These are phyloP conservation scores for Termitomyces sp. DNA, from an alignment of 768 basidiomycete species.

Conservation along the genomic window DNA sequence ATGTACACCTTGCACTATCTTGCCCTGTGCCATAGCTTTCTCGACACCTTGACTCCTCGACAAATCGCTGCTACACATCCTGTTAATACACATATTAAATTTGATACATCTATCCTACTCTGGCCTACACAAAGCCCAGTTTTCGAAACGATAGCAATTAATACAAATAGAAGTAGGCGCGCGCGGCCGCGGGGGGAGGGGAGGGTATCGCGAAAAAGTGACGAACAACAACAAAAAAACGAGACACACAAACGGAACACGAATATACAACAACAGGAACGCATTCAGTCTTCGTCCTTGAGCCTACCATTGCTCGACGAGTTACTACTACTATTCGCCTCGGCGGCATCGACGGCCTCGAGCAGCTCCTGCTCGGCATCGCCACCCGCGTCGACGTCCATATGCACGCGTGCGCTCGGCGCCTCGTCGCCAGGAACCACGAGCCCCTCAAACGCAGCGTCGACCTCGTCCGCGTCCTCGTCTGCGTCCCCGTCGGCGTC, in stretches of 20 bases:
- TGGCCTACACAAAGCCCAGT: background rate
- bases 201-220: background rate
- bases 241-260: background rate
- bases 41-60: too few relatives aligned
- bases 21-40: too few relatives aligned
- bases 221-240: background rate
- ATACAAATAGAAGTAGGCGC: background rate
- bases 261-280: background rate
- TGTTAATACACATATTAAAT: background rate
- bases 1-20: too few relatives aligned
- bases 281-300: conserved; percentile 16
- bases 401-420: background rate
- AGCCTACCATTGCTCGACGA: conserved; percentile 17
- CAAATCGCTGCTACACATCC: too few relatives aligned
- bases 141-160: background rate
- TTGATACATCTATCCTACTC: conserved; percentile 1
- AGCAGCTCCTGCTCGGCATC: conserved; percentile 42
- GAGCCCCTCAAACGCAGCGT: conserved; percentile 18
- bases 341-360: conserved; percentile 47
- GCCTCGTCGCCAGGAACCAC: conserved; percentile 9
- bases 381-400: conserved; percentile 14
- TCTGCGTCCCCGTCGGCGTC: conserved; percentile 27
- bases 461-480: conserved; percentile 31
- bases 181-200: background rate
- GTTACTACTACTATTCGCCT: conserved; percentile 30